Conservation (phyloP, 2,329 filamentous ascomycete species). For the Colletotrichum kahawae region DNA sequence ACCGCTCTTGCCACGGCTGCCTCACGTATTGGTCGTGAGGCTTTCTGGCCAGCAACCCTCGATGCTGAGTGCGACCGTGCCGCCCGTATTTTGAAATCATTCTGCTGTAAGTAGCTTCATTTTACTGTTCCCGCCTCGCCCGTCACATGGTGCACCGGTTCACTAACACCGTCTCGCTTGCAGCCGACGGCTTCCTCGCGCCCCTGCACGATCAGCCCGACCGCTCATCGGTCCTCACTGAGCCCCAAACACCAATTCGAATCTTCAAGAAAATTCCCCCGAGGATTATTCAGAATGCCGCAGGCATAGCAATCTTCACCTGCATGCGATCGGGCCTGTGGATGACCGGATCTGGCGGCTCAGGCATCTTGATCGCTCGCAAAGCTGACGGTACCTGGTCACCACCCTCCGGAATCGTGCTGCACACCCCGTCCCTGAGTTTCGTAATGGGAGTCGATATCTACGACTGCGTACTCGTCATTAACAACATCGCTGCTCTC, state of each 20-base stretch:
- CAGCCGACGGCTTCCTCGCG: conserved; percentile 62
- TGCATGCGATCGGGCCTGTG: conserved; percentile 94
- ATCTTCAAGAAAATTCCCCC: conserved; percentile 83
- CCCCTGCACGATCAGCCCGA: conserved; percentile 40
- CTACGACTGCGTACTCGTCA: conserved; percentile 93
- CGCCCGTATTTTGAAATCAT: conserved; percentile 85
- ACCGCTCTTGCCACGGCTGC: conserved; percentile 61
- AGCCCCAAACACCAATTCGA: conserved; percentile 55
- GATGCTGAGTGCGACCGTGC: conserved; percentile 93
- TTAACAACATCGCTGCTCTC: conserved; percentile 84
- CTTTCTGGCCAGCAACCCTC: conserved; percentile 84
- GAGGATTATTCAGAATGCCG: conserved; percentile 85
- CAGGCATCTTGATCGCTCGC: conserved; percentile 83
- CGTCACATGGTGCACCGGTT: neutral
- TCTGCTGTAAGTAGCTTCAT: conserved; percentile 70
- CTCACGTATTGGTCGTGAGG: conserved; percentile 69
- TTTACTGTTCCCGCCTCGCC: neutral
- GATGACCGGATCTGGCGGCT: conserved; percentile 89
- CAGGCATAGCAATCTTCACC: conserved; percentile 91
- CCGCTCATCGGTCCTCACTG: conserved; percentile 27
- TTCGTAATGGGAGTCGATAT: conserved; percentile 93
- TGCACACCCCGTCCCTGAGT: conserved; percentile 87
- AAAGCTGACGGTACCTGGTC: conserved; percentile 90
- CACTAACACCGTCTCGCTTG: conserved; percentile 17
- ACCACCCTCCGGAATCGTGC: conserved; percentile 86